Evolutionary conservation across 1,284 basidiomycete genomes (phyloP).

Genomic region (Moesziomyces aphidis): DNA sequence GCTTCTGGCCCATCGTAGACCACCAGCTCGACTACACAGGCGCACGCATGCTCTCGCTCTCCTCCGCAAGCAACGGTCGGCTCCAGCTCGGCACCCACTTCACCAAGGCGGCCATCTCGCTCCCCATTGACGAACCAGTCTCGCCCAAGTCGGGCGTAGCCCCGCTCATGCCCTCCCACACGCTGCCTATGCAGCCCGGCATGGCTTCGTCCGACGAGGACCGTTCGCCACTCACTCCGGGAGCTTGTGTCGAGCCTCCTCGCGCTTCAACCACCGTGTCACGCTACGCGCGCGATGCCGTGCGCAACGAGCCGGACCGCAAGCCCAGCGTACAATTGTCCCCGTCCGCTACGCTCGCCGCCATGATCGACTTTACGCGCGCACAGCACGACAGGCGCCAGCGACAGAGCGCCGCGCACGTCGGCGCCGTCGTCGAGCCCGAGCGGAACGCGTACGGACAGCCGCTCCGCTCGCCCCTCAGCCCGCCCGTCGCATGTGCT

Average conservation of each 20-base stretch:
- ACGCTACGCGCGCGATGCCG: slow-evolving; percentile 9
- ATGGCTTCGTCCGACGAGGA: slow-evolving; percentile 17
- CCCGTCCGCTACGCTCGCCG: slow-evolving; percentile 11
- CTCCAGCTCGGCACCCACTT: background rate
- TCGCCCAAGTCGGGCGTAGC: slow-evolving; percentile 19
- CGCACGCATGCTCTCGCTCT: slow-evolving; percentile 41
- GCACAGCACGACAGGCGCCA: background rate
- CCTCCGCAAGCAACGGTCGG: slow-evolving; percentile 1
- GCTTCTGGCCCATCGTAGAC: slow-evolving; percentile 48
- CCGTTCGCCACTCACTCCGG: slow-evolving; percentile 21
- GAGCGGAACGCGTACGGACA: slow-evolving; percentile 18
- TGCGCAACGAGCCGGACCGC: slow-evolving; percentile 6
- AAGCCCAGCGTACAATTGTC: slow-evolving; percentile 4
- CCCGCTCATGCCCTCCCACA: no score
- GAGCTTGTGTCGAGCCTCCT: background rate
- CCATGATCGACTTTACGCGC: slow-evolving; percentile 36
- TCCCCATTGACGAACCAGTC: slow-evolving; percentile 1
- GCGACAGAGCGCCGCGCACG: background rate
- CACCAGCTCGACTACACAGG: slow-evolving; percentile 43
- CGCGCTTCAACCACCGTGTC: background rate
- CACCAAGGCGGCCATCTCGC: background rate
- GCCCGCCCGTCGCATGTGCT: background rate
- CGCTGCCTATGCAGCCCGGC: background rate
- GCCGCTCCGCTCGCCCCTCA: slow-evolving; percentile 12
- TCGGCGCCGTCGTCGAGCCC: background rate